A percentile compares a stretch with the other conserved stretches of the same genome.
These are phyloP conservation scores for Petunia hybrid DNA, from an alignment of 305 asterid species.

Conservation along the genomic window DNA sequence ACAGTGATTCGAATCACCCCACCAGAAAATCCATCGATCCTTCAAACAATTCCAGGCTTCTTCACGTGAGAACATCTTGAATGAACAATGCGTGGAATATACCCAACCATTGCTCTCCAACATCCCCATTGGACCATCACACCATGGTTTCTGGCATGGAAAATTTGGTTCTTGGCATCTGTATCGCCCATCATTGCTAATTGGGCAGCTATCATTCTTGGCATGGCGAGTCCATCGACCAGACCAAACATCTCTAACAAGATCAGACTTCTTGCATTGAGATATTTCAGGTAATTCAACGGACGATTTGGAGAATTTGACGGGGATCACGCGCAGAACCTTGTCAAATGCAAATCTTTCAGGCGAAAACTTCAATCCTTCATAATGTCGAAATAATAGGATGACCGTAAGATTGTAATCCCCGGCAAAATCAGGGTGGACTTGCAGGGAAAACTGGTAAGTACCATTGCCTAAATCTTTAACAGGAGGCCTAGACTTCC, in stretches of 20 bases:
- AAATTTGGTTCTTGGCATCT: constrained; percentile 75
- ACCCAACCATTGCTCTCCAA: constrained; percentile 97
- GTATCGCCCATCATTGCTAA: constrained; percentile 75
- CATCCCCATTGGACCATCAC: constrained; percentile 70
- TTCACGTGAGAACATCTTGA: constrained; percentile 55
- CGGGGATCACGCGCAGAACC: constrained; percentile 62
- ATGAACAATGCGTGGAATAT: constrained; percentile 93
- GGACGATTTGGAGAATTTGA: constrained; percentile 55
- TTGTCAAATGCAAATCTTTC: constrained; percentile 65
- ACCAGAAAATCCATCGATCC: constrained; percentile 90
- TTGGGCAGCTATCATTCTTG: constrained; percentile 65
- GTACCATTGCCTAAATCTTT: constrained; percentile 77
- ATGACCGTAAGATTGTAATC: constrained; percentile 77
- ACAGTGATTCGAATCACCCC: constrained; percentile 98
- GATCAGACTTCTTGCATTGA: constrained; percentile 64
- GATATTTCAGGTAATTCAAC: constrained; percentile 50
- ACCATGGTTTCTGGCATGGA: constrained; percentile 82
- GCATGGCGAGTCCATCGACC: constrained; percentile 95
- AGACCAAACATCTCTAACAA: constrained; percentile 70
- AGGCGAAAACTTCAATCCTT: constrained; percentile 79
- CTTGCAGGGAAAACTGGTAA: constrained; percentile 74
- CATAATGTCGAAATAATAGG: constrained; percentile 67
- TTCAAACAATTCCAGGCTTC: constrained; percentile 74
- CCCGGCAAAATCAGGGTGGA: constrained; percentile 86
- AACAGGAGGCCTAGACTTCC: constrained; percentile 94